Evolutionary conservation across 2,329 filamentous ascomycete species (phyloP).

Genomic region (Colletotrichum sansevieriae): DNA sequence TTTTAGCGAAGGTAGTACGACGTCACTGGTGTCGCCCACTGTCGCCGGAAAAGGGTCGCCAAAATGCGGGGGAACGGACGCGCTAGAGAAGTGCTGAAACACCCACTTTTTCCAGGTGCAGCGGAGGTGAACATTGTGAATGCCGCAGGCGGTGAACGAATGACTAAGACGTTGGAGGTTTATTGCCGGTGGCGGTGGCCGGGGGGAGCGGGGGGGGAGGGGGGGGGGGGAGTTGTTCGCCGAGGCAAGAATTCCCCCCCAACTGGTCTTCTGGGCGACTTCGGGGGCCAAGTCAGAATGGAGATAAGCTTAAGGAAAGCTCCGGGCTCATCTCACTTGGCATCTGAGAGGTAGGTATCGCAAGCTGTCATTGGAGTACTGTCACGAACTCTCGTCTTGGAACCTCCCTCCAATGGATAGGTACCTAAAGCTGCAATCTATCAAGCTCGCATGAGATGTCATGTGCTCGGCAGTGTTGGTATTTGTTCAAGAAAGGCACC

Average conservation of each 20-base stretch:
- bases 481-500: background rate
- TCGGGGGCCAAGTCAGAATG: slow-evolving; percentile 29
- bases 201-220: too few relatives aligned
- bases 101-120: slow-evolving; percentile 15
- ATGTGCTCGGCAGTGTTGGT: background rate
- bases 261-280: slow-evolving; percentile 21
- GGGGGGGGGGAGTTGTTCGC: background rate
- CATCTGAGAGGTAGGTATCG: slow-evolving; percentile 24
- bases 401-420: background rate
- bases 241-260: slow-evolving; percentile 21
- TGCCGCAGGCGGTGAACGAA: background rate
- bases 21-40: slow-evolving; percentile 23
- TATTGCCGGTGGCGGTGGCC: too few relatives aligned
- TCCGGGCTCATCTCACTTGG: slow-evolving; percentile 19
- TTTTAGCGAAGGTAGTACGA: slow-evolving; percentile 32
- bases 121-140: background rate
- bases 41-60: slow-evolving; percentile 27
- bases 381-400: slow-evolving; percentile 7
- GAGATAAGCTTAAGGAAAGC: slow-evolving; percentile 32
- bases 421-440: too few relatives aligned
- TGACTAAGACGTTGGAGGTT: slow-evolving; percentile 7
- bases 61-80: slow-evolving; percentile 39
- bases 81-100: slow-evolving; percentile 29
- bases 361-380: slow-evolving; percentile 12
- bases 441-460: background rate